Evolutionary conservation across 768 basidiomycete genomes (phyloP), one percentile per base, ranked within the genome.

Genomic region (Suillus alpinus): DNA sequence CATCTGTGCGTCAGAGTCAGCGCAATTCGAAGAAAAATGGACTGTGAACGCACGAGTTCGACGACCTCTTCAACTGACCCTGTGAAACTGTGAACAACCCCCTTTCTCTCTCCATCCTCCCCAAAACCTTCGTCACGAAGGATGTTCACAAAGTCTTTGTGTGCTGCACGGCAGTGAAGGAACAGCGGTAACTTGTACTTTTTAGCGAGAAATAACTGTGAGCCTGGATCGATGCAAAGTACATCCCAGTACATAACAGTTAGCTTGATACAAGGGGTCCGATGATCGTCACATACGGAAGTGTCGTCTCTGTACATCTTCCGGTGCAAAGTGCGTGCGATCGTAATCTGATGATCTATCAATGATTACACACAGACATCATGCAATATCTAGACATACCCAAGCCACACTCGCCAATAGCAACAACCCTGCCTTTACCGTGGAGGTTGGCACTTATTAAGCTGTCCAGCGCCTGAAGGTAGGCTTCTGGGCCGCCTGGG

Each of bases 61-160:
- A 70, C 66, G 14, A 81, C 83, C 68, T 94, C 91, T 40, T 79
- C 81, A 4, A 68, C 67, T 0, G 80, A 81, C 4, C 92, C 92
- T 0, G 91, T 92, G 73, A 92, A 92, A 62, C 88, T 90, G 68
- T 93, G 92, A 3, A 92, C 89, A 23, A 94, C 92, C 1, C 91
- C 92, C 4, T 90, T 77, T 78, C 18, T 72, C 3, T 88, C 87
- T 32, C 86, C 82, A 65, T 83, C 72, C 41, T 78, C 73, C 16
- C 80, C 79, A 67, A 89, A 89, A 1, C 89, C 86, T 64, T 87
- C 85, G 59, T 87, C 85, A 26, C 76, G 78, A 26, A 94, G 78
- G 20, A 88, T 87, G 20, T 66, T 69, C 31, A 91, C 83, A 60
- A 94, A 79, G 65, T 93, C 92, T 2, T 64, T 47, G 66, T 92